Percentiles rank a stretch among this genome's conserved stretches.
Evolutionary conservation across 495 filamentous ascomycete species (phyloP).

Genomic region (Neurospora sp.): DNA sequence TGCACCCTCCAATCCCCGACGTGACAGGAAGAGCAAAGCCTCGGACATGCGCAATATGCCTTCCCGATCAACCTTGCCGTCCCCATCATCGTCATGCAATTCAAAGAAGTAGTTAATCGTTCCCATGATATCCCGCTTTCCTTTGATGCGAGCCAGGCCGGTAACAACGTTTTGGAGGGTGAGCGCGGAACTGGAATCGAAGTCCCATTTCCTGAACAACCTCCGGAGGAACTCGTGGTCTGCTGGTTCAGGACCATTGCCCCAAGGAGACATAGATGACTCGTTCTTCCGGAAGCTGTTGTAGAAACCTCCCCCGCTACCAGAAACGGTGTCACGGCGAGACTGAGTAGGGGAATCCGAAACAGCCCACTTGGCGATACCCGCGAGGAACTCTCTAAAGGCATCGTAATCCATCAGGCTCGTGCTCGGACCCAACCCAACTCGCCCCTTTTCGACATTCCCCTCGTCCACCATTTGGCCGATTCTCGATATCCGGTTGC

Average conservation of each 20-base stretch:
- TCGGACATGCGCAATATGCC: constrained; percentile 93
- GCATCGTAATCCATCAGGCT: constrained; percentile 94
- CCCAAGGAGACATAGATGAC: constrained; percentile 57
- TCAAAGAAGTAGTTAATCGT: constrained; percentile 97
- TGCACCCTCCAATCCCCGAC: constrained; percentile 69
- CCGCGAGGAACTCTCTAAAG: constrained; percentile 86
- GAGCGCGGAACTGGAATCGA: constrained; percentile 59
- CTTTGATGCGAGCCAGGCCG: constrained; percentile 82
- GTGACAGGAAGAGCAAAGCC: constrained; percentile 82
- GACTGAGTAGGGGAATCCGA: constrained; percentile 58
- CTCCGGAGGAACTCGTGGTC: constrained; percentile 93
- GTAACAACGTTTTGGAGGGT: constrained; percentile 85
- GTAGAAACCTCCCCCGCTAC: constrained; percentile 43
- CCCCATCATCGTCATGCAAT: constrained; percentile 85
- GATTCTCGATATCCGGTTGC: constrained; percentile 15
- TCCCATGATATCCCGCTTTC: constrained; percentile 89
- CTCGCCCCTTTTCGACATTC: constrained; percentile 62
- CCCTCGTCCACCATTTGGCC: constrained; percentile 17
- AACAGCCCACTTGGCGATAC: constrained; percentile 82
- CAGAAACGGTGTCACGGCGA: constrained; percentile 41
- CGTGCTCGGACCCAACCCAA: constrained; percentile 77
- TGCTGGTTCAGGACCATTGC: constrained; percentile 67
- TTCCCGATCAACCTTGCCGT: constrained; percentile 92
- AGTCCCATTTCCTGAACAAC: constrained; percentile 81
- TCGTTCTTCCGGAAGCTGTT: constrained; percentile 36